Base-by-base conservation (phyloP, 208 protist genomes). In the Jaenimonas drosophilae region DNA sequence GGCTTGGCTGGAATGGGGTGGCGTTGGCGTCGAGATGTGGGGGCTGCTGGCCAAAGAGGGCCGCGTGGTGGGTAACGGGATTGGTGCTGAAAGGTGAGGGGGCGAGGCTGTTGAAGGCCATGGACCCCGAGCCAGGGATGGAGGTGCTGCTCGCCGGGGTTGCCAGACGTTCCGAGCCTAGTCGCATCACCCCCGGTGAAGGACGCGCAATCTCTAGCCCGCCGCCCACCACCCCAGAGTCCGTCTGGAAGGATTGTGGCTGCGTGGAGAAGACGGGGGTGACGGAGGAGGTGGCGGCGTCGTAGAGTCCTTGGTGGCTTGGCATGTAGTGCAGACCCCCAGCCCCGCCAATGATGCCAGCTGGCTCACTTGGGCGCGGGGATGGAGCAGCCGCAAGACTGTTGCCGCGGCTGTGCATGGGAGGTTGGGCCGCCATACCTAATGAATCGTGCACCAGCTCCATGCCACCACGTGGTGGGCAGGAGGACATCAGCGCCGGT, bases 231-330 rank as follows among this genome's bases (percentile, higher is more conserved):
- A 42, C 23, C 7, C 9, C 14, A 20, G 37, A 42, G 26, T 29
- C 27, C 40, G 59, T 17, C 46, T 62, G n/a, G n/a, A n/a, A n/a
- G n/a, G n/a, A n/a, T n/a, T n/a, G 62, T 11, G 62, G 62, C 46
- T 70, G 62, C 0, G 62, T 70, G 42, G 62, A 70, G 36, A 71
- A 66, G 52, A 66, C 58, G 11, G 58, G 64, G 27, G 64, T 58
- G 26, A 32, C 25, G 21, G 20, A 28, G 46, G 30, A 32, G 42
- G 32, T 53, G 44, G 45, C 45, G 59, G 30, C 21, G 28, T n/a
- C 9, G 26, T 34, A 46, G 7, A 19, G 17, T 23, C 26, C 28
- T 25, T 50, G 24, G 32, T 54, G 27, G 14, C 11, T 34, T n/a
- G n/a, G n/a, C n/a, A n/a, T n/a, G n/a, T n/a, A n/a, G n/a, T n/a